Conservation (phyloP, 2,329 filamentous ascomycete genomes). For the Cyphellophora europaea region DNA sequence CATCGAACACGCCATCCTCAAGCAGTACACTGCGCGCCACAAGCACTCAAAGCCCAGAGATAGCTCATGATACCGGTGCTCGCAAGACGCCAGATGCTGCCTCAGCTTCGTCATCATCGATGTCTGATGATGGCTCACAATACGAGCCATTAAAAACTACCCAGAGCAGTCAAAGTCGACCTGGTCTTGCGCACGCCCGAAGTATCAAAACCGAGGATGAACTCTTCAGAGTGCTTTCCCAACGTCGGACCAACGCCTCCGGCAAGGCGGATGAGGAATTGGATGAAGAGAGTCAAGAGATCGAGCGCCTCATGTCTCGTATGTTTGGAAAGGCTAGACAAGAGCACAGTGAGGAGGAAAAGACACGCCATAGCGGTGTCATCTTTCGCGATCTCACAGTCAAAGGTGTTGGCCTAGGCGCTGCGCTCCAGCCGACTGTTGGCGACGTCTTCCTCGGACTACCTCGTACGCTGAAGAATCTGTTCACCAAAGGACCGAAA, state of each 20-base stretch:
- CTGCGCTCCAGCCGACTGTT: constrained; percentile 48
- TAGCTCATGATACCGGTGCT: no score
- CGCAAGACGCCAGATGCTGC: no score
- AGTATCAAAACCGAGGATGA: no score
- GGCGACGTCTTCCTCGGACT: constrained; percentile 46
- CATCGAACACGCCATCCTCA: no score
- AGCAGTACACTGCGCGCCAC: no score
- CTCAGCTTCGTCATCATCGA: no score
- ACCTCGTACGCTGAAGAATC: constrained; percentile 36
- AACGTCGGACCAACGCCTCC: constrained; percentile 13
- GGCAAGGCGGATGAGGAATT: constrained; percentile 10
- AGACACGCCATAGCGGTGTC: constrained; percentile 60
- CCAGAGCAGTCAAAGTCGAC: no score
- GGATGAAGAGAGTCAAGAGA: constrained; percentile 16
- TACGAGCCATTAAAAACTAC: no score
- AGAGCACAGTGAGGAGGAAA: constrained; percentile 58
- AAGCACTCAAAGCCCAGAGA: no score
- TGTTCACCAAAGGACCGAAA: constrained; percentile 27
- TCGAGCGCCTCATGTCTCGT: constrained; percentile 47
- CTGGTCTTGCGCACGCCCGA: no score
- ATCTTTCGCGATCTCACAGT: constrained; percentile 63
- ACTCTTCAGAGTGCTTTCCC: constrained; percentile 15
- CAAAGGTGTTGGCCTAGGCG: constrained; percentile 59
- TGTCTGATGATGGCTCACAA: no score
- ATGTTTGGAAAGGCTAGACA: constrained; percentile 61